Base-by-base conservation (phyloP, 768 basidiomycete genomes). In the Ephemerocybe angulata region DNA sequence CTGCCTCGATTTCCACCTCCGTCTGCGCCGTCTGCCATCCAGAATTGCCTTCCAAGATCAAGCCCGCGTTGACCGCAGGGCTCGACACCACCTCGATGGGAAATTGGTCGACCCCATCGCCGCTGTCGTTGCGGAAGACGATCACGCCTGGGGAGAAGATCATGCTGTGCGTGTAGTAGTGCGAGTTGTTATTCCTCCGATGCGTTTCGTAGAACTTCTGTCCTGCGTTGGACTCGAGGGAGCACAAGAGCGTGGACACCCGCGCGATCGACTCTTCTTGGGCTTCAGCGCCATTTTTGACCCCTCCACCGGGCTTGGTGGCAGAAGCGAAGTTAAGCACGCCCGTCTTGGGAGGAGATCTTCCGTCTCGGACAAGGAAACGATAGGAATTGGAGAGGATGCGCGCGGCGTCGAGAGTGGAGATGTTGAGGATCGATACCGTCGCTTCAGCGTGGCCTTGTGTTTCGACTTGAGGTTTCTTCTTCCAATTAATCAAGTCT, bases 261-360 rank as follows among this genome's bases (percentile, higher is more conserved):
- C 89, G 83, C 11, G 89, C 88, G 61, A 92, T 79, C 33, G 84
- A 85, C 66, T 92, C 89, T 66, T 92, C 90, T 62, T 92, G 89
- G 1, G 90, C 89, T 55, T 84, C 81, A 0, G 87, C 82, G 15
- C 89, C 90, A 53, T 68, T 76, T 55, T 80, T 76, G 68, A 92
- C 90, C 5, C 90, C 90, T 3, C 90, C 88, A 1, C 89, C 88
- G 1, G 87, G 85, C 33, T 82, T 81, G 49, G 79, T 86, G 3
- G 89, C 88, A 1, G 85, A 87, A 1, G 88, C 88, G 62, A 90
- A 90, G 64, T 85, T 90, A 27, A 91, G 79, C 15, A 90, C 69
- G 19, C 87, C 87, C 11, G 88, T 72, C 52, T 75, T 70, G 12
- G 52, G n/a, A 10, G 42, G 42, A 4, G 52, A 49, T 15, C 38